These are phyloP conservation scores for Gomphus bonarii DNA, from an alignment of 1,284 basidiomycete genomes.

Conservation along the genomic window DNA sequence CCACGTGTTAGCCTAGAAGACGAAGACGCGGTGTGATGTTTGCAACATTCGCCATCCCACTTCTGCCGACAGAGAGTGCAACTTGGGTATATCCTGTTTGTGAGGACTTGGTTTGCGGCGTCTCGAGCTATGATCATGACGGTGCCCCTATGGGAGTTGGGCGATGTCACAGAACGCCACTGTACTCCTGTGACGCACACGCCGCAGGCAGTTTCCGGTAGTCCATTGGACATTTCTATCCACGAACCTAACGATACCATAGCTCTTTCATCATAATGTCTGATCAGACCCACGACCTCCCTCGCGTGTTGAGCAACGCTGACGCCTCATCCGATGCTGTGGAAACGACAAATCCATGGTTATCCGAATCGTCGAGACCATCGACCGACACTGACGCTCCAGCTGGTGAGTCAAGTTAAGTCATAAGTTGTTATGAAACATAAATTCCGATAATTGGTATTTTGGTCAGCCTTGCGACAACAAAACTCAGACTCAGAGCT, in stretches of 20 bases:
- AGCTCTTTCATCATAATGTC: not conserved
- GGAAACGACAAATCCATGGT: constrained; percentile 1
- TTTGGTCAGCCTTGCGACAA: not conserved
- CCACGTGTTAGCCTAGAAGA: too few species aligned
- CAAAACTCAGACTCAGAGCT: not conserved
- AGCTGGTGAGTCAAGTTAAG: not conserved
- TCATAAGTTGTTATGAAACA: not conserved
- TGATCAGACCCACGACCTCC: not conserved
- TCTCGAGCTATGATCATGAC: too few species aligned
- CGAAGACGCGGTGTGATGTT: too few species aligned
- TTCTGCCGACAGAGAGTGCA: too few species aligned
- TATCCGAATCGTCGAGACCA: not conserved
- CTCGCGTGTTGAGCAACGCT: not conserved
- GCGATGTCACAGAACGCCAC: not conserved
- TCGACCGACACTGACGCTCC: not conserved
- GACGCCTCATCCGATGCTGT: not conserved
- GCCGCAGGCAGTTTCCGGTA: not conserved
- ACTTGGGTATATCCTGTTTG: too few species aligned
- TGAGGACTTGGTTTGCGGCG: too few species aligned
- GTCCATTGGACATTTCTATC: not conserved
- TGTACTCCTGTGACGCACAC: not conserved
- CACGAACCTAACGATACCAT: not conserved
- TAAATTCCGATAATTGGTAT: not conserved
- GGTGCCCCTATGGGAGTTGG: not conserved
- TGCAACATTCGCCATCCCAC: too few species aligned